phyloP scores from a whole-genome alignment of 2,329 filamentous ascomycete species.

The Penicillium psychrosexuale region DNA sequence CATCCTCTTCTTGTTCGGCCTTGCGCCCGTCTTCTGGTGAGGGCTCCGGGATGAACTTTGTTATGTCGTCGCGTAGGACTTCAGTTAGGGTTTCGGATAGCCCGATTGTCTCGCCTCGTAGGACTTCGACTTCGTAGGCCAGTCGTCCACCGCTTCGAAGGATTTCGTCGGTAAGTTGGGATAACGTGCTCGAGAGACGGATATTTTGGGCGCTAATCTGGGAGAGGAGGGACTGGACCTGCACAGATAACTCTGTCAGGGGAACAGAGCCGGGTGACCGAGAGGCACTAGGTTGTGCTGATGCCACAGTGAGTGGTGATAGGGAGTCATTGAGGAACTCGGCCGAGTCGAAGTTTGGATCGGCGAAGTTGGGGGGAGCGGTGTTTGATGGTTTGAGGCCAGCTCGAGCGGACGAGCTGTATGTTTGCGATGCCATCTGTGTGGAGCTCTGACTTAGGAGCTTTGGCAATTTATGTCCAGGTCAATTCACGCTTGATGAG shows the following conservation, averaged over 20 bases:
- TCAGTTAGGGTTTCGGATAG: slow-evolving; percentile 75
- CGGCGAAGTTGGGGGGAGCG: slow-evolving; percentile 67
- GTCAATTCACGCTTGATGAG: neutral
- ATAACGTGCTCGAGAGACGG: slow-evolving; percentile 74
- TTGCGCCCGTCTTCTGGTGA: slow-evolving; percentile 5
- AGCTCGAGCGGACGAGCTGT: slow-evolving; percentile 22
- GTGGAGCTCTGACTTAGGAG: neutral
- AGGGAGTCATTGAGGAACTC: slow-evolving; percentile 80
- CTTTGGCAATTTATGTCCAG: neutral
- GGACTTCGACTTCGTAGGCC: slow-evolving; percentile 89
- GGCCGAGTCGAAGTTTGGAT: slow-evolving; percentile 74
- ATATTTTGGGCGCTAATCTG: slow-evolving; percentile 87
- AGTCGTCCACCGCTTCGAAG: slow-evolving; percentile 81
- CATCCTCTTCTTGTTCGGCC: slow-evolving; percentile 1
- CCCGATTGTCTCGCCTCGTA: slow-evolving; percentile 83
- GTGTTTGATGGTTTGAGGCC: slow-evolving; percentile 33
- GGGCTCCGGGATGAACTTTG: slow-evolving; percentile 62
- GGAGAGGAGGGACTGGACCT: slow-evolving; percentile 79
- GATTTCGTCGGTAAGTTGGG: slow-evolving; percentile 91
- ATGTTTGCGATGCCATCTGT: slow-evolving; percentile 22
- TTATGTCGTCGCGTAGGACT: slow-evolving; percentile 67
- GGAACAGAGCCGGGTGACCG: slow-evolving; percentile 52
- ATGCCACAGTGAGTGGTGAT: slow-evolving; percentile 60
- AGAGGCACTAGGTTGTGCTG: slow-evolving; percentile 39
- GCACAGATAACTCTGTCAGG: slow-evolving; percentile 72